Percentiles rank a stretch among this genome's conserved stretches.
These are phyloP conservation scores for Penicillium sp. DNA, from an alignment of 2,329 filamentous ascomycete species.

Conservation along the genomic window DNA sequence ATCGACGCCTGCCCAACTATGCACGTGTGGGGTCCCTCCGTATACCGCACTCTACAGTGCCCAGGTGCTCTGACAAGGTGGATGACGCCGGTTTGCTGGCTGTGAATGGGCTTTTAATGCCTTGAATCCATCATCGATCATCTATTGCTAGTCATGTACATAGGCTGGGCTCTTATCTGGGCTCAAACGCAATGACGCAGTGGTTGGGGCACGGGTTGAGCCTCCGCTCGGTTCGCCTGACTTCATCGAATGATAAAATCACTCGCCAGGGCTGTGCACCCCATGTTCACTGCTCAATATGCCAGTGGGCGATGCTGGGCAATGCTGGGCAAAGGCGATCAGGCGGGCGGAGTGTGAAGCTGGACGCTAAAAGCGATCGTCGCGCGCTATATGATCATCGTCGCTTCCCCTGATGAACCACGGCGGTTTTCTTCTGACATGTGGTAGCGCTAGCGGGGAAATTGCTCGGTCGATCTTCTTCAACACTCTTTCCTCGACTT, in stretches of 20 bases:
- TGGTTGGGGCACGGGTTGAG: not conserved
- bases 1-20: not conserved
- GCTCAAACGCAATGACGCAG: not conserved
- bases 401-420: conserved; percentile 16
- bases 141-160: not conserved
- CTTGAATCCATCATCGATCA: not conserved
- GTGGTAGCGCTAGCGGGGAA: not conserved
- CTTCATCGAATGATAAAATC: not conserved
- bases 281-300: not conserved
- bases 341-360: conserved; percentile 11
- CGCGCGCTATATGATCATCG: conserved; percentile 23
- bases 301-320: not conserved
- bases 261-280: not conserved
- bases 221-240: not conserved
- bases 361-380: conserved; percentile 20
- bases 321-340: conserved; percentile 6
- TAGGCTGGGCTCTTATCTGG: not conserved
- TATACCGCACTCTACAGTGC: not conserved
- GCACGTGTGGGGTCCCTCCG: not conserved
- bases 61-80: not conserved
- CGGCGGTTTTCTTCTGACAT: conserved; percentile 4
- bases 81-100: not conserved
- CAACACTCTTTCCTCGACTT: not conserved
- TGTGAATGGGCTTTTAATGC: not conserved
- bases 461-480: not conserved